Conservation (phyloP, 2,329 filamentous ascomycete genomes). For the Nemania abortiva region DNA sequence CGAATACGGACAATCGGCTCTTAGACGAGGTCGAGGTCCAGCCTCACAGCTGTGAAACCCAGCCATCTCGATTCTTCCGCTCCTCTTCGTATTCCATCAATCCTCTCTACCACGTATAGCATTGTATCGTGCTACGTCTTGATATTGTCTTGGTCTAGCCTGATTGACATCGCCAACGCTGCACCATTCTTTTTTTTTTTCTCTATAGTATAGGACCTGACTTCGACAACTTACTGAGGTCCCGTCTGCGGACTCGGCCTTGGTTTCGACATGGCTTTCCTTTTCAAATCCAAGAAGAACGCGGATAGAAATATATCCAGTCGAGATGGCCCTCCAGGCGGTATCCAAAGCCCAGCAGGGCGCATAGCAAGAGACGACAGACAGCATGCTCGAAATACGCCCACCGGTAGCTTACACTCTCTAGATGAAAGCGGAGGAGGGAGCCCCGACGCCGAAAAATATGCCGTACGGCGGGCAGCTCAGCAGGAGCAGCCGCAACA, state of each 20-base stretch:
- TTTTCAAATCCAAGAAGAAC: slow-evolving; percentile 85
- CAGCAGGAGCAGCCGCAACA: slow-evolving; percentile 61
- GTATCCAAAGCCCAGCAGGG: slow-evolving; percentile 62
- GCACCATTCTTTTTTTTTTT: slow-evolving; percentile 9
- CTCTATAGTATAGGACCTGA: slow-evolving; percentile 33
- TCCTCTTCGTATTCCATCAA: slow-evolving; percentile 28
- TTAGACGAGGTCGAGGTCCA: slow-evolving; percentile 34
- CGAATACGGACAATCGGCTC: slow-evolving; percentile 29
- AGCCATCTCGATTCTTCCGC: slow-evolving; percentile 45
- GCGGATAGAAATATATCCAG: slow-evolving; percentile 71
- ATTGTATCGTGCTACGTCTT: slow-evolving; percentile 10
- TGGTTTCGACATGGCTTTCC: slow-evolving; percentile 76
- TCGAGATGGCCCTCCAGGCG: slow-evolving; percentile 67
- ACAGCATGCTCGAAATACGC: slow-evolving; percentile 72
- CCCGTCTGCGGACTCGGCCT: slow-evolving; percentile 50
- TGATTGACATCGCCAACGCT: slow-evolving; percentile 4
- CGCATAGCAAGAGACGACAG: slow-evolving; percentile 67
- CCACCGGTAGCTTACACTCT: slow-evolving; percentile 83
- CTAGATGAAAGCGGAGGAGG: slow-evolving; percentile 68
- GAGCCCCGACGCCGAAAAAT: slow-evolving; percentile 73
- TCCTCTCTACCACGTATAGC: not conserved
- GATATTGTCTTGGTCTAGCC: not conserved
- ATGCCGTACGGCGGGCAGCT: slow-evolving; percentile 66
- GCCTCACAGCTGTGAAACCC: slow-evolving; percentile 45
- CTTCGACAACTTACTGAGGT: slow-evolving; percentile 47